Base-by-base conservation (phyloP, 371 early-diverging fungal genomes). In the Saksenaea vasiformis region DNA sequence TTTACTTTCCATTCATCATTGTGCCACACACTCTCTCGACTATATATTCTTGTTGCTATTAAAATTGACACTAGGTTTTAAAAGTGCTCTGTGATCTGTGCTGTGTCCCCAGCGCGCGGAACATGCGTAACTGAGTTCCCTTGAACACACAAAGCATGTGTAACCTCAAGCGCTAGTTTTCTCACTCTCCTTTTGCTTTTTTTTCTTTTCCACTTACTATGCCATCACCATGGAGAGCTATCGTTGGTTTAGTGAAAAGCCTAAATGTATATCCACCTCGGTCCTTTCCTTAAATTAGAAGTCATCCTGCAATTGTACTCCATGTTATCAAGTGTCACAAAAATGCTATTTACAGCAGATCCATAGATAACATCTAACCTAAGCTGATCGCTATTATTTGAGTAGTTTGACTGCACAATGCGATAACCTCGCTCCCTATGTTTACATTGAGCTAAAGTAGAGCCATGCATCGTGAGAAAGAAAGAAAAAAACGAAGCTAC, bases 51-150 rank as follows among this genome's bases (percentile, higher is more conserved):
- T 31, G 31, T 31, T 31, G 4, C 7, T 31, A 31, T 31, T 31
- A 31, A 31, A 31, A 7, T 7, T 31, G 7, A 31, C 31, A 31
- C 2, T 31, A 7, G 31, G 7, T 31, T 31, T 31, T 31, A 4
- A 31, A 31, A 10, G 51, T 47, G 22, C 51, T 47, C 22, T 11
- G 51, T 47, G 51, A 47, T 47, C 51, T 22, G 22, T 47, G 51
- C 24, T 47, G 51, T 47, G 51, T 47, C 22, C 51, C 51, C 27
- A 47, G 22, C 24, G 51, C 51, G 51, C 51, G 51, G 51, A 9
- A 22, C 51, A 47, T 47, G 51, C 51, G 22, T 47, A 19, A 19
- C 22, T 19, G 22, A 22, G n/a, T 47, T 17, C 22, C 39, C 15
- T 22, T 19, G 3, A 47, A 17, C n/a, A 3, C 51, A 47, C n/a